These are phyloP conservation scores for Apiotrichum brassicae DNA, from an alignment of 1,284 basidiomycete species.

Conservation along the genomic window DNA sequence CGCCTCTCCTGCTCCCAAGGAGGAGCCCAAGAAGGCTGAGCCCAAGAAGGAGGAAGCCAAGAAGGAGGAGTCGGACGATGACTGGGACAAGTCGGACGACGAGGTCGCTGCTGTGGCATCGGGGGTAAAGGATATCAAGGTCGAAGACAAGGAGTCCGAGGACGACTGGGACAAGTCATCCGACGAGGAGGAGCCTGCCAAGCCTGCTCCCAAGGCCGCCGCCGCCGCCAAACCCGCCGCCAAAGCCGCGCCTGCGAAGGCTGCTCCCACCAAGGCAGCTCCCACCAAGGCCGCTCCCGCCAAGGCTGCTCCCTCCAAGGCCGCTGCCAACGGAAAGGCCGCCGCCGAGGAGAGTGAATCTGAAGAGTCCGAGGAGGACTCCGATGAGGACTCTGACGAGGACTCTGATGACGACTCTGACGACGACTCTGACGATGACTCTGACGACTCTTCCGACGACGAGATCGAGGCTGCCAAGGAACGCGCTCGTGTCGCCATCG, in stretches of 20 bases:
- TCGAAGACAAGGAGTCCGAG: conserved; percentile 32
- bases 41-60: conserved; percentile 11
- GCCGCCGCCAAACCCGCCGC: conserved; percentile 17
- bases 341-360: conserved; percentile 14
- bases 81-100: conserved; percentile 72
- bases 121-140: conserved; percentile 37
- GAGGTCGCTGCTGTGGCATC: conserved; percentile 30
- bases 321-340: neutral
- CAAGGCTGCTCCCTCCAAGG: conserved; percentile 15
- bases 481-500: conserved; percentile 71
- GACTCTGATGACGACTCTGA: conserved; percentile 46
- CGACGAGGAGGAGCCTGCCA: conserved; percentile 41
- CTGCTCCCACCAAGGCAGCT: conserved; percentile 1
- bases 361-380: conserved; percentile 38
- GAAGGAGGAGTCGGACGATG: conserved; percentile 33
- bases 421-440: conserved; percentile 45
- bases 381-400: conserved; percentile 48
- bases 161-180: conserved; percentile 74
- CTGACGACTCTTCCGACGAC: conserved; percentile 54
- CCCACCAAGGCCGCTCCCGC: conserved; percentile 16
- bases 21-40: conserved; percentile 22
- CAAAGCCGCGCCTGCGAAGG: conserved; percentile 8
- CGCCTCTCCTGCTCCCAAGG: conserved; percentile 18
- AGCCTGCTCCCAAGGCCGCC: conserved; percentile 14
- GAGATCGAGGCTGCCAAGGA: conserved; percentile 72